phyloP scores from a whole-genome alignment of 352 stramenopile species.

The Peronospora farinosa region DNA sequence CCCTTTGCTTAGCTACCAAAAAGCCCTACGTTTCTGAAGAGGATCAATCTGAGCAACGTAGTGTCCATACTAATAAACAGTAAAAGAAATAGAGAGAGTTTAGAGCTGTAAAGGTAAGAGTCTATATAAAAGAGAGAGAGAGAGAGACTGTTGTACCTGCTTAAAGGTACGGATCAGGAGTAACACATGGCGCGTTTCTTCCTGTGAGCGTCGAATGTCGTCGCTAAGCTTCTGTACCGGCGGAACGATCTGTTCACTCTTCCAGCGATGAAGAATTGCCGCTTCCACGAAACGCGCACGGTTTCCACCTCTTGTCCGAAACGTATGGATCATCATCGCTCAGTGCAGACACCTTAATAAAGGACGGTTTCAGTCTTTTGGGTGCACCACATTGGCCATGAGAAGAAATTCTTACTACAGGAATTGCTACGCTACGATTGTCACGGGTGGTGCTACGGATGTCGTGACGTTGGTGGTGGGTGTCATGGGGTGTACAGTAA shows the following conservation, averaged over 20 bases:
- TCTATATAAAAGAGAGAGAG: neutral
- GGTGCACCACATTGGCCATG: conserved; percentile 6
- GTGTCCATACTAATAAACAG: conserved; percentile 57
- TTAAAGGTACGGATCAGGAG: conserved; percentile 86
- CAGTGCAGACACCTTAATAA: neutral
- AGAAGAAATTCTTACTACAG: too few species aligned
- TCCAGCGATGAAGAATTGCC: conserved; percentile 10
- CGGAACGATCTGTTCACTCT: conserved; percentile 9
- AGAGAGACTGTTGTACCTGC: conserved; percentile 33
- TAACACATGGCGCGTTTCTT: conserved; percentile 77
- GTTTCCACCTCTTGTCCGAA: conserved; percentile 2
- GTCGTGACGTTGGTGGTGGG: too few species aligned
- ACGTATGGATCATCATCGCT: conserved; percentile 26
- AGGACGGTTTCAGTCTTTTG: neutral
- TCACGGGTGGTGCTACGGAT: too few species aligned
- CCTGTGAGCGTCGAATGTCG: conserved; percentile 77
- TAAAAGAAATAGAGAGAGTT: neutral
- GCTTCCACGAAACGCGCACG: conserved; percentile 2
- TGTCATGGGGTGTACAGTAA: too few species aligned
- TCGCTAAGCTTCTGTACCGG: conserved; percentile 64
- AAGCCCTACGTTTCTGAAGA: conserved; percentile 57
- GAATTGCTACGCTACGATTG: too few species aligned
- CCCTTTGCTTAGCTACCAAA: neutral
- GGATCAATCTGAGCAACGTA: conserved; percentile 86
- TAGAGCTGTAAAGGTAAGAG: neutral